phyloP scores from a whole-genome alignment of 2,329 filamentous ascomycete genomes.

The Epichloe sp. region DNA sequence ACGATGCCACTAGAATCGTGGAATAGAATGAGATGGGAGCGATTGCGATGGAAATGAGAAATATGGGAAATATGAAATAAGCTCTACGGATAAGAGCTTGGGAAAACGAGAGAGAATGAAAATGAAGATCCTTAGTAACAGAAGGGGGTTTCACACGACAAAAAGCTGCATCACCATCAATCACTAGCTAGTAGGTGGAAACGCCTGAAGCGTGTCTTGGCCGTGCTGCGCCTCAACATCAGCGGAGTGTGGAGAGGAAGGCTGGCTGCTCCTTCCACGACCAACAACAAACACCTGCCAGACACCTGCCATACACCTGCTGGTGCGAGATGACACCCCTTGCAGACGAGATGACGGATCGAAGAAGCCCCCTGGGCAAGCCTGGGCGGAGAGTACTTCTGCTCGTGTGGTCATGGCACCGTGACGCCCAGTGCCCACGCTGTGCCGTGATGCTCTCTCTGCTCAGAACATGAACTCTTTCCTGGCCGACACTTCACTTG shows the following conservation, averaged over 20 bases:
- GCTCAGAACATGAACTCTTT: too few relatives aligned
- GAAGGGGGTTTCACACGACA: not conserved
- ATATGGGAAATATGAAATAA: not conserved
- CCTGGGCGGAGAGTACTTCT: too few relatives aligned
- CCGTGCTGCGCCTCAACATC: conserved; percentile 5
- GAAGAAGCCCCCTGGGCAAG: not conserved
- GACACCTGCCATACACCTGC: not conserved
- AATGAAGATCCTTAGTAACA: too few relatives aligned
- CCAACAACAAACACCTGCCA: not conserved
- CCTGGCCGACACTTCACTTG: too few relatives aligned
- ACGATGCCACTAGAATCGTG: not conserved
- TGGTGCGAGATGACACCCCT: not conserved
- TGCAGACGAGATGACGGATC: not conserved
- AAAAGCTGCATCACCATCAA: too few relatives aligned
- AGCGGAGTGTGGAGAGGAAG: not conserved
- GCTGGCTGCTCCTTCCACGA: not conserved
- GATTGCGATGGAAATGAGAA: too few relatives aligned
- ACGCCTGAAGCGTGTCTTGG: not conserved
- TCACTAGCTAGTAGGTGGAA: not conserved
- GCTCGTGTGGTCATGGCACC: too few relatives aligned
- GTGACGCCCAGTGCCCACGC: too few relatives aligned
- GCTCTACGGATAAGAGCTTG: not conserved
- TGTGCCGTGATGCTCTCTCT: too few relatives aligned
- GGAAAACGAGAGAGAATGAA: not conserved
- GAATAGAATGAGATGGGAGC: too few relatives aligned